Percentiles rank a stretch among this genome's conserved stretches.
Conservation (phyloP, 768 basidiomycete genomes). For the Trichaptum fuscoviolaceum region DNA sequence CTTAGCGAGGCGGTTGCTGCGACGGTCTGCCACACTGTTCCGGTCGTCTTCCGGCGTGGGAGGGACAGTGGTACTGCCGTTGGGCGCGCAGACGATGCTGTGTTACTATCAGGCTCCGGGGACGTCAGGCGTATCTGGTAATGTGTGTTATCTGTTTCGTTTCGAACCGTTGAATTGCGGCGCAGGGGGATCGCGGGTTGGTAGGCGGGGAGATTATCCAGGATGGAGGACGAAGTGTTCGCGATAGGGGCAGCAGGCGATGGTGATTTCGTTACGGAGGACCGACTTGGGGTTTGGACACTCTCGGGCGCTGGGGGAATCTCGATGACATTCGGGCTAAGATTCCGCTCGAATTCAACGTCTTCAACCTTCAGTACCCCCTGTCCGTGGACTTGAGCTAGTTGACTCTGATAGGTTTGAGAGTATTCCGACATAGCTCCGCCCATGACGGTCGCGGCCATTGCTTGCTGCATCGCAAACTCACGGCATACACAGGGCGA, state of each 20-base stretch:
- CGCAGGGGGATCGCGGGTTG: slow-evolving; percentile 81
- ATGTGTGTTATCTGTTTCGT: slow-evolving; percentile 2
- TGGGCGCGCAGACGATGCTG: neutral
- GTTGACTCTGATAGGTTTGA: neutral
- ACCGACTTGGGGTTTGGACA: neutral
- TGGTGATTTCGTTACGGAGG: neutral
- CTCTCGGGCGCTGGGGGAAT: slow-evolving; percentile 2
- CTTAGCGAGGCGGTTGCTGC: slow-evolving; percentile 24
- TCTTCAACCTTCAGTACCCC: slow-evolving; percentile 22
- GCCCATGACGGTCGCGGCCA: slow-evolving; percentile 8
- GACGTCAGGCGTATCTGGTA: slow-evolving; percentile 3
- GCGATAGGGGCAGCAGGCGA: slow-evolving; percentile 11
- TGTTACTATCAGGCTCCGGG: slow-evolving; percentile 1
- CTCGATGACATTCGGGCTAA: neutral
- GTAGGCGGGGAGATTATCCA: slow-evolving; percentile 74
- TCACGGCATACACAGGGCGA: slow-evolving; percentile 77
- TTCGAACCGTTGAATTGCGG: slow-evolving; percentile 35
- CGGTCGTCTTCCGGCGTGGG: neutral
- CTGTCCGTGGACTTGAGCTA: neutral
- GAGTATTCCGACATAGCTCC: neutral
- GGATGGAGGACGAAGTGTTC: slow-evolving; percentile 41
- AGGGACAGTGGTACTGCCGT: neutral
- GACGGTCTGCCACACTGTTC: neutral
- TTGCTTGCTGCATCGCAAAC: slow-evolving; percentile 44
- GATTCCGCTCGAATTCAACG: slow-evolving; percentile 7